phyloP scores from a whole-genome alignment of 1,284 basidiomycete species.

The Inonotus obliquus region DNA sequence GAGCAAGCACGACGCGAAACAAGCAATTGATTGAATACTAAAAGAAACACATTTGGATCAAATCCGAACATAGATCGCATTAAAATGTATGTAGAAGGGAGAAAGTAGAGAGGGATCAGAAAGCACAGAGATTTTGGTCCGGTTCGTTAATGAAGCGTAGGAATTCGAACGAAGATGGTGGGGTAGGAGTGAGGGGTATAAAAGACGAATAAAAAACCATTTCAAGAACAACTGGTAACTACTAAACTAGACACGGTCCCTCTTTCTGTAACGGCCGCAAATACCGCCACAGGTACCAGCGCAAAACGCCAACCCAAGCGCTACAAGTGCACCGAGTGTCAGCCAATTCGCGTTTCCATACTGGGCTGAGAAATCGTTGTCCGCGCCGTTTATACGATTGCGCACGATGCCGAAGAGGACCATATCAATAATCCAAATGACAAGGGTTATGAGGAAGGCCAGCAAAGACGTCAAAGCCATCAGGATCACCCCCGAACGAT shows the following conservation, averaged over 20 bases:
- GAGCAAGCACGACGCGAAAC: too few relatives aligned
- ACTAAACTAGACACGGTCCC: slow-evolving; percentile 20
- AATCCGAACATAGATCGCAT: too few relatives aligned
- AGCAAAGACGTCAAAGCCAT: slow-evolving; percentile 67
- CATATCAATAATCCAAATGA: slow-evolving; percentile 76
- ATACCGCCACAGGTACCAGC: slow-evolving; percentile 54
- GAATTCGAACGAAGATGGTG: too few relatives aligned
- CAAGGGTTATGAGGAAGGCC: slow-evolving; percentile 57
- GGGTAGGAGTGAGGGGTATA: too few relatives aligned
- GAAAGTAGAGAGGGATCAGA: too few relatives aligned
- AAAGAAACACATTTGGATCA: too few relatives aligned
- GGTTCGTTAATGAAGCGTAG: too few relatives aligned
- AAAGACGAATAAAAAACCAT: too few relatives aligned
- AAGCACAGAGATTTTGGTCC: too few relatives aligned
- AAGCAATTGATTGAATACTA: too few relatives aligned
- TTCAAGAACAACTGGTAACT: too few relatives aligned
- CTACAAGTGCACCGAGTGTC: slow-evolving; percentile 64
- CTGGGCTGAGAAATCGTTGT: slow-evolving; percentile 39
- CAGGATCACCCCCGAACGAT: slow-evolving; percentile 66
- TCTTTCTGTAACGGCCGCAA: slow-evolving; percentile 58
- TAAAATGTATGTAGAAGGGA: too few relatives aligned
- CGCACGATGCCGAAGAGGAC: slow-evolving; percentile 71
- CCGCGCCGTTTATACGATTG: slow-evolving; percentile 47
- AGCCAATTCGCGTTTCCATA: slow-evolving; percentile 79
- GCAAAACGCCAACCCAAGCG: slow-evolving; percentile 64